Percentiles rank a stretch among this genome's conserved stretches.
phyloP scores from a whole-genome alignment of 306 rosid genomes.

The Malus asiatica region DNA sequence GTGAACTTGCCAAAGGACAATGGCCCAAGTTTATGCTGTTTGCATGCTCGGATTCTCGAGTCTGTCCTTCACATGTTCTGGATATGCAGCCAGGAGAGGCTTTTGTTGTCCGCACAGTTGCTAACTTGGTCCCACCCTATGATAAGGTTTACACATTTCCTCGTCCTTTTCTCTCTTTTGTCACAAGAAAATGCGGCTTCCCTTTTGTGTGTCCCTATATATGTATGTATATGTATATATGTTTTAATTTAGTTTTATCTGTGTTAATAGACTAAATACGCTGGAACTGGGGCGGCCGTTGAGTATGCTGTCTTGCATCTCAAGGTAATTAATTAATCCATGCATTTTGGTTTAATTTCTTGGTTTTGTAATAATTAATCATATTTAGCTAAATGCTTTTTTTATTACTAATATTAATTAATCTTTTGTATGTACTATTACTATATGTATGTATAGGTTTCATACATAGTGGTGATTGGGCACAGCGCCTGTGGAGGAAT shows the following conservation, averaged over 20 bases:
- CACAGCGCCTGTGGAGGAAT: slow-evolving; percentile 98
- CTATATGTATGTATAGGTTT: slow-evolving; percentile 34
- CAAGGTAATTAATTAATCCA: slow-evolving; percentile 51
- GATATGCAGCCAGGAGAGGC: slow-evolving; percentile 99
- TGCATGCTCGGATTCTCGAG: slow-evolving; percentile 98
- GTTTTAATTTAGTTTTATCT: background rate
- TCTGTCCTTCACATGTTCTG: slow-evolving; percentile 90
- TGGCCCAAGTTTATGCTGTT: slow-evolving; percentile 91
- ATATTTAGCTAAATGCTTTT: no score
- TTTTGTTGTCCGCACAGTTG: slow-evolving; percentile 91
- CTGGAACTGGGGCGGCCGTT: slow-evolving; percentile 78
- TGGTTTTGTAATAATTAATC: no score
- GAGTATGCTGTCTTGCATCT: slow-evolving; percentile 88
- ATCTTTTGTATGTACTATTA: background rate
- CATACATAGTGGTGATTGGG: slow-evolving; percentile 62
- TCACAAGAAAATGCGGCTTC: background rate
- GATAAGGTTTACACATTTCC: slow-evolving; percentile 39
- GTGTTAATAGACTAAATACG: slow-evolving; percentile 36
- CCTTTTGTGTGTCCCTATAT: no score
- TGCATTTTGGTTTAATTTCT: no score
- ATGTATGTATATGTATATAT: no score
- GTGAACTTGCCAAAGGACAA: slow-evolving; percentile 92
- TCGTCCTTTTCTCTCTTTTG: background rate
- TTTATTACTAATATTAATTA: no score
- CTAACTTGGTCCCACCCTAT: slow-evolving; percentile 90